A percentile compares a stretch with the other conserved stretches of the same genome.
These are phyloP conservation scores for Prunus persica DNA, from an alignment of 306 rosid species.

Conservation along the genomic window DNA sequence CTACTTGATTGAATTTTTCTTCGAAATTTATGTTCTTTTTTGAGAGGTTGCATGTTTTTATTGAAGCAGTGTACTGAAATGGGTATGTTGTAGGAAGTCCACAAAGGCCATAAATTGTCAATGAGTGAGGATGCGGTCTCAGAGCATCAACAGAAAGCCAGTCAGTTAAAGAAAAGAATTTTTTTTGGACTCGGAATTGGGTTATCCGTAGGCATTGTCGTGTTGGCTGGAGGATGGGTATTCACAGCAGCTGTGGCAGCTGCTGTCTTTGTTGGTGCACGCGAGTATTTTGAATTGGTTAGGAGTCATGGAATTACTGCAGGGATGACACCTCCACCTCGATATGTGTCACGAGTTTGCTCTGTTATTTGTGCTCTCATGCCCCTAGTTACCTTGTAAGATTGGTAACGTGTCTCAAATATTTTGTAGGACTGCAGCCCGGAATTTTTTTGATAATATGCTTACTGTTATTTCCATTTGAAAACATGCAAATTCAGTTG, in stretches of 20 bases:
- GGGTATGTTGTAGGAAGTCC: conserved; percentile 40
- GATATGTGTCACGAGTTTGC: conserved; percentile 77
- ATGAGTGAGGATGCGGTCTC: conserved; percentile 24
- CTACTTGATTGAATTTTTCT: not conserved
- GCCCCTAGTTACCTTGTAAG: conserved; percentile 86
- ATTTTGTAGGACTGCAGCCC: not conserved
- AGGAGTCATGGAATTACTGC: conserved; percentile 80
- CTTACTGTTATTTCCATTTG: not conserved
- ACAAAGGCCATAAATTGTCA: conserved; percentile 12
- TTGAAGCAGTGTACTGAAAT: conserved; percentile 23
- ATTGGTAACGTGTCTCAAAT: conserved; percentile 11
- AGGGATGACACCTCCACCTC: conserved; percentile 99
- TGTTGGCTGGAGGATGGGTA: conserved; percentile 92
- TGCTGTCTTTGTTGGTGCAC: conserved; percentile 68
- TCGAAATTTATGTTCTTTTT: not conserved
- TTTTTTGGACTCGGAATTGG: conserved; percentile 90
- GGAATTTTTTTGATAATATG: conserved; percentile 5
- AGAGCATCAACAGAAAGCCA: conserved; percentile 51
- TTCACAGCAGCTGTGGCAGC: conserved; percentile 65
- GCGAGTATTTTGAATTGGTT: conserved; percentile 87
- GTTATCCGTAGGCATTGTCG: conserved; percentile 59
- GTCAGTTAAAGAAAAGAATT: conserved; percentile 66
- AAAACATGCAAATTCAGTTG: not conserved
- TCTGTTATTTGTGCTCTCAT: conserved; percentile 80
- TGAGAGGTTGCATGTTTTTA: not conserved